phyloP scores from a whole-genome alignment of 768 basidiomycete species.

The Leccinum arenicola region DNA sequence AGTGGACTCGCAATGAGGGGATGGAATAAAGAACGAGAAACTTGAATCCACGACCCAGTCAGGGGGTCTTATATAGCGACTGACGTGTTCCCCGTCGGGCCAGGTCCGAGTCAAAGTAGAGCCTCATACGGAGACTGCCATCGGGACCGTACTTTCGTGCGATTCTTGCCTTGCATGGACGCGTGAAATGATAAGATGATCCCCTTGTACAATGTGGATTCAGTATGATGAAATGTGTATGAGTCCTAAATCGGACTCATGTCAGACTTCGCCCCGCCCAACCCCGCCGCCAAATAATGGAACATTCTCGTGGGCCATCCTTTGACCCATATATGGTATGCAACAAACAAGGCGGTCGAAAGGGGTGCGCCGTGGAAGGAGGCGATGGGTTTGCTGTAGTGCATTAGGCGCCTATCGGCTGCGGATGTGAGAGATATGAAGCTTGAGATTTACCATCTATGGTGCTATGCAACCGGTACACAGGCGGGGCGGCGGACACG shows the following conservation, averaged over 20 bases:
- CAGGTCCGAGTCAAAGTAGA: not conserved
- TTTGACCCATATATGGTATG: not conserved
- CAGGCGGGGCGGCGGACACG: not conserved
- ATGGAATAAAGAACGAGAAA: too few relatives aligned
- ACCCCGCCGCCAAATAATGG: constrained; percentile 5
- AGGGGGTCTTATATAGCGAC: constrained; percentile 16
- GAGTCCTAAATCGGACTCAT: constrained; percentile 4
- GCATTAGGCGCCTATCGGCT: not conserved
- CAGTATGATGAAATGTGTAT: not conserved
- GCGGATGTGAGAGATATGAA: not conserved
- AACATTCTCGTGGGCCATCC: not conserved
- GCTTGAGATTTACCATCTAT: not conserved
- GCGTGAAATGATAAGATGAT: not conserved
- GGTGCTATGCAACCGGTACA: not conserved
- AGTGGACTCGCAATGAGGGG: not conserved
- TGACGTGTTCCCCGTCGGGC: not conserved
- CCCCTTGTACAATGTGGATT: not conserved
- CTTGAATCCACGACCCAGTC: not conserved
- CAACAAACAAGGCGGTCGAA: constrained; percentile 1
- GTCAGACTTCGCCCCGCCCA: not conserved
- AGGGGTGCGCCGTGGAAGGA: not conserved
- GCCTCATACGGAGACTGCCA: not conserved
- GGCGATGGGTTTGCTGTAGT: constrained; percentile 23
- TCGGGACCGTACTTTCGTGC: constrained; percentile 7
- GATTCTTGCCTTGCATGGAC: constrained; percentile 18